Conservation (phyloP, 805 yeast genomes). For the Barnettozyma siamensis region DNA sequence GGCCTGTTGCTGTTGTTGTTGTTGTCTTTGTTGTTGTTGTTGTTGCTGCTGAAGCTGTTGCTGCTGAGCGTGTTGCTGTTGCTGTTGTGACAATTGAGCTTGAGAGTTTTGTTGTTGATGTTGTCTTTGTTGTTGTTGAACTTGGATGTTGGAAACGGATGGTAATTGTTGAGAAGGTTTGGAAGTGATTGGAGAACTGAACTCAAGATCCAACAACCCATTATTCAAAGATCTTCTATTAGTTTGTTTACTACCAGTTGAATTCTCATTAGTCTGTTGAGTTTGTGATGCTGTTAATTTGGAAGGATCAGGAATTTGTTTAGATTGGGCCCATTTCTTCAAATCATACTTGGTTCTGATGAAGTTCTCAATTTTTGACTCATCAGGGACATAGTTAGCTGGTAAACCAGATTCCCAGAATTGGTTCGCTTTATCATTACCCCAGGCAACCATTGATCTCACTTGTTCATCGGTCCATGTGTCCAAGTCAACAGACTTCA, state of each 20-base stretch:
- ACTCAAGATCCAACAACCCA: conserved; percentile 26
- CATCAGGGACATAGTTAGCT: conserved; percentile 67
- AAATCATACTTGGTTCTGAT: conserved; percentile 88
- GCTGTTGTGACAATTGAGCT: conserved; percentile 7
- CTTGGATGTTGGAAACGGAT: conserved; percentile 8
- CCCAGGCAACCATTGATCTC: conserved; percentile 77
- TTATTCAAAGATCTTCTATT: conserved; percentile 15
- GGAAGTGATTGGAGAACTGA: conserved; percentile 22
- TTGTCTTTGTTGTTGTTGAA: conserved; percentile 13
- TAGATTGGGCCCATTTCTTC: conserved; percentile 75
- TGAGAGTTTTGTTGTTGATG: conserved; percentile 5
- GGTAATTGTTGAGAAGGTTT: conserved; percentile 7
- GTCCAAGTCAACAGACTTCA: conserved; percentile 89
- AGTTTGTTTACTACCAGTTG: conserved; percentile 10
- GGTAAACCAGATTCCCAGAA: conserved; percentile 86
- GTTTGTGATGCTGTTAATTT: conserved; percentile 10
- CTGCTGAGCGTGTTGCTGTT: conserved; percentile 3
- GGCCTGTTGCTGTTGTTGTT: conserved; percentile 4
- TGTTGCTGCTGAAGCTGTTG: no score
- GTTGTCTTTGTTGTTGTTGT: conserved; percentile 11
- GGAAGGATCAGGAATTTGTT: conserved; percentile 53
- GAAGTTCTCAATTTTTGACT: conserved; percentile 78
- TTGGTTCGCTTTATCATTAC: conserved; percentile 68
- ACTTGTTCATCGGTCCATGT: conserved; percentile 96
- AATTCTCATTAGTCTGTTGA: conserved; percentile 4